Conservation (phyloP, 352 stramenopile species). For the Pythium brachiatum region DNA sequence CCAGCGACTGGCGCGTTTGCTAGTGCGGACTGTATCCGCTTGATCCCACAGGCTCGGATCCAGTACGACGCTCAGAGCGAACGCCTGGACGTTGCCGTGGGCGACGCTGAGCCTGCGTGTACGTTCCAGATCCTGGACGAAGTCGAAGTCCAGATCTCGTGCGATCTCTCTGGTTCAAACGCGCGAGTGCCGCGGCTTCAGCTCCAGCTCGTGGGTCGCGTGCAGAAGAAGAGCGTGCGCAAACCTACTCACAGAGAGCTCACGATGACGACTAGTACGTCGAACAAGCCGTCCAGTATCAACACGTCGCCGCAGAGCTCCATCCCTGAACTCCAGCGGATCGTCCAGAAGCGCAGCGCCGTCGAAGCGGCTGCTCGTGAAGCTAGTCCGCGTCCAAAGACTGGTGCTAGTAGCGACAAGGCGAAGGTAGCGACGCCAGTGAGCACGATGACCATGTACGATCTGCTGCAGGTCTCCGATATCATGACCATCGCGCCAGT, state of each 20-base stretch:
- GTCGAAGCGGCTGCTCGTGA: constrained; percentile 10
- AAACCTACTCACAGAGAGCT: constrained; percentile 10
- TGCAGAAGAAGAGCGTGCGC: constrained; percentile 27
- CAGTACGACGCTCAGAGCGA: constrained; percentile 29
- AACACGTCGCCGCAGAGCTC: constrained; percentile 23
- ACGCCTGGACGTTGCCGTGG: constrained; percentile 31
- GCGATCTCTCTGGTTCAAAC: constrained; percentile 63
- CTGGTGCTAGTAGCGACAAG: not conserved
- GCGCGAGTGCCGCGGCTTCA: constrained; percentile 75
- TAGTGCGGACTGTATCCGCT: constrained; percentile 50
- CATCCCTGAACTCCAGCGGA: constrained; percentile 60
- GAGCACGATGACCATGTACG: constrained; percentile 22
- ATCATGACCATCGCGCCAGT: constrained; percentile 9
- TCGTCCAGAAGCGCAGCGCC: constrained; percentile 52
- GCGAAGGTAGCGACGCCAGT: not conserved
- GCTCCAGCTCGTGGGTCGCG: constrained; percentile 59
- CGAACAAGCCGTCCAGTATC: constrained; percentile 18
- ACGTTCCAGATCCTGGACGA: constrained; percentile 72
- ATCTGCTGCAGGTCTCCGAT: constrained; percentile 14
- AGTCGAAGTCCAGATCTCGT: constrained; percentile 78
- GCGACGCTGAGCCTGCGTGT: constrained; percentile 23
- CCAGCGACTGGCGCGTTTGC: constrained; percentile 64
- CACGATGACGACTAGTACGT: constrained; percentile 12
- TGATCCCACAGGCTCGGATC: constrained; percentile 55
- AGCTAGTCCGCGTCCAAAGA: constrained; percentile 7